These are phyloP conservation scores for Orbilia blumenaviensis DNA, from an alignment of 2,329 filamentous ascomycete species.

Conservation along the genomic window DNA sequence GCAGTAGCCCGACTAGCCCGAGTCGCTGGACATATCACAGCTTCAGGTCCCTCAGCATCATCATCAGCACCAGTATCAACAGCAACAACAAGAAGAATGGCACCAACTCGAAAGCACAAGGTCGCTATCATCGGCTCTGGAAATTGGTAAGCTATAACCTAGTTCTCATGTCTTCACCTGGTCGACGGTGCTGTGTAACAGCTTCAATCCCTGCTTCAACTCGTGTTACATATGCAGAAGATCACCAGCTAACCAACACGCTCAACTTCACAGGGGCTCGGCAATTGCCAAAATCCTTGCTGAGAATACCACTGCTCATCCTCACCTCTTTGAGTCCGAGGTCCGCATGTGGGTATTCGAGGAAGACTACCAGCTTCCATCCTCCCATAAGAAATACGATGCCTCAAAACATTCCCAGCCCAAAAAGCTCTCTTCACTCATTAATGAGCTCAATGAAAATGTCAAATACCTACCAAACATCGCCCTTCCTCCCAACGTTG, in stretches of 20 bases:
- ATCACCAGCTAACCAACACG: conserved; percentile 22
- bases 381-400: conserved; percentile 78
- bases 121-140: conserved; percentile 94
- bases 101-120: conserved; percentile 74
- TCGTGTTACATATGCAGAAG: background rate
- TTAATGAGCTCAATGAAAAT: conserved; percentile 95
- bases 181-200: too few relatives aligned
- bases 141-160: conserved; percentile 75
- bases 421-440: conserved; percentile 87
- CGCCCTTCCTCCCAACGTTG: conserved; percentile 79
- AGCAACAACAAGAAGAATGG: conserved; percentile 5
- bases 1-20: conserved; percentile 39
- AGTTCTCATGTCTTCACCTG: background rate
- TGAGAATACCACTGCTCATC: conserved; percentile 83
- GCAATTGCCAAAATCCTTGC: conserved; percentile 97
- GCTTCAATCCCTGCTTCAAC: background rate
- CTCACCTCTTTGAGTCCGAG: conserved; percentile 81
- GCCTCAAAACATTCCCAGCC: conserved; percentile 69
- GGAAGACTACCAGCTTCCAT: conserved; percentile 80
- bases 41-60: conserved; percentile 2
- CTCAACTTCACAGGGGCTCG: conserved; percentile 74
- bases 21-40: conserved; percentile 39
- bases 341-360: conserved; percentile 99
- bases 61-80: conserved; percentile 4
- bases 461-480: conserved; percentile 97